Conservation (phyloP, 2,329 filamentous ascomycete species). For the Pestalotiopsis sp. region DNA sequence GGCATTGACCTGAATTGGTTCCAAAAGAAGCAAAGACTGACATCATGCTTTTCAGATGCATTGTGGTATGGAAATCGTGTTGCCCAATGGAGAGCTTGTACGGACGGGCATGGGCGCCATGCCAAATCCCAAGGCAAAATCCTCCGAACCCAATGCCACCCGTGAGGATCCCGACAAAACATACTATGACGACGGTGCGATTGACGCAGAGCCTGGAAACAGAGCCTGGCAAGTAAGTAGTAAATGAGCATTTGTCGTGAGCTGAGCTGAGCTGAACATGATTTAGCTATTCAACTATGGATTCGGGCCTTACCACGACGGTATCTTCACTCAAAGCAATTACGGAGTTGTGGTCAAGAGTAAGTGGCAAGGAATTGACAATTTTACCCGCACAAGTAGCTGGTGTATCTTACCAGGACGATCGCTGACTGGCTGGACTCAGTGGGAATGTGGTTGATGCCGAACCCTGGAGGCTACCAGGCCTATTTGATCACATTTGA, state of each 20-base stretch:
- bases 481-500: constrained; percentile 45
- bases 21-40: neutral
- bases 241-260: neutral
- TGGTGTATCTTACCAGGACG: neutral
- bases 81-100: constrained; percentile 44
- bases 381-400: neutral
- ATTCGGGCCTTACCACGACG: constrained; percentile 28
- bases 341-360: constrained; percentile 55
- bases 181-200: neutral
- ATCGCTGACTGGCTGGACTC: neutral
- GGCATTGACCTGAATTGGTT: neutral
- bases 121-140: constrained; percentile 19
- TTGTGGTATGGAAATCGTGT: constrained; percentile 47
- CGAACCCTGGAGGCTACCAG: constrained; percentile 51
- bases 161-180: too few species aligned
- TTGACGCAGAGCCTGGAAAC: constrained; percentile 25
- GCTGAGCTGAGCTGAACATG: neutral
- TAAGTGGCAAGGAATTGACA: neutral
- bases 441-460: constrained; percentile 55
- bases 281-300: constrained; percentile 43
- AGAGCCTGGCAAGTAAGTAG: constrained; percentile 35
- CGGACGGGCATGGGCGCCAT: constrained; percentile 44
- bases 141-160: neutral
- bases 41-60: constrained; percentile 26
- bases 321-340: constrained; percentile 53